A percentile compares a stretch with the other conserved stretches of the same genome.
phyloP scores from a whole-genome alignment of 345 rosid genomes.

The thale cress (Arabidopsis thaliana) region TAIR10.1 NC_003075.7:15015501-15016000 shows the following conservation, averaged over 20 bases:
- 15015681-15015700: conserved; percentile 38
- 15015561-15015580: conserved; percentile 12
- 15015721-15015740: conserved; percentile 55
- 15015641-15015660: conserved; percentile 55
- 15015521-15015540: conserved; percentile 76
- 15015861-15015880: conserved; percentile 42
- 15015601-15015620: conserved; percentile 38
- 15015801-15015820: conserved; percentile 46
- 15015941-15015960: conserved; percentile 34
- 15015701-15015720: conserved; percentile 55
- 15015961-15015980: conserved; percentile 37
- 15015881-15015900: conserved; percentile 48
- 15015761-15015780: conserved; percentile 39
- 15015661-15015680: conserved; percentile 15
- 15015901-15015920: conserved; percentile 41
- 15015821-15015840: conserved; percentile 33
- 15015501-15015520: conserved; percentile 71
- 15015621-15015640: conserved; percentile 35
- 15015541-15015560: conserved; percentile 27
- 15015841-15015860: conserved; percentile 44
- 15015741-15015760: conserved; percentile 50
- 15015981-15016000: conserved; percentile 64
- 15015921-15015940: conserved; percentile 39
- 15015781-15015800: conserved; percentile 45
- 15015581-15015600: background rate